A percentile compares a stretch with the other conserved stretches of the same genome.
Evolutionary conservation across 768 basidiomycete species (phyloP).

Genomic region (Lentinula guzmanii): DNA sequence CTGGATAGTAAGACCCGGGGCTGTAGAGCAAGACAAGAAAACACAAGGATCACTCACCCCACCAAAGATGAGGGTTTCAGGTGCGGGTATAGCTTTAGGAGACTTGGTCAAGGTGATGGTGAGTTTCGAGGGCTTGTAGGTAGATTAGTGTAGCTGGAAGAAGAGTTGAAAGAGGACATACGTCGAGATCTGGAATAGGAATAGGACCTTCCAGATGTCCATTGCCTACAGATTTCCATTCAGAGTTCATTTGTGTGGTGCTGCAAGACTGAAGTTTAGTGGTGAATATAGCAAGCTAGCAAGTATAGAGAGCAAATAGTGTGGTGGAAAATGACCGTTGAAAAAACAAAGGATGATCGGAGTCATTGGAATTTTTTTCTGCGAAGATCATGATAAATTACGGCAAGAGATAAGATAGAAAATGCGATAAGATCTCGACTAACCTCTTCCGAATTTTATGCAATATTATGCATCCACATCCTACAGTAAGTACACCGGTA

Average conservation of each 20-base stretch:
- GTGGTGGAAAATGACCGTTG: not conserved
- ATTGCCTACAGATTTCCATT: constrained; percentile 7
- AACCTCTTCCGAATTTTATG: too few relatives aligned
- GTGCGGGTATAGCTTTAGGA: not conserved
- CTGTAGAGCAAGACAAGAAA: not conserved
- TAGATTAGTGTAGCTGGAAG: not conserved
- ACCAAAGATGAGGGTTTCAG: constrained; percentile 2
- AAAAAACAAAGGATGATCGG: not conserved
- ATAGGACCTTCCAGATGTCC: not conserved
- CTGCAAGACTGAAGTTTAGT: too few relatives aligned
- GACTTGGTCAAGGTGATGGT: not conserved
- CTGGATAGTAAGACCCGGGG: too few relatives aligned
- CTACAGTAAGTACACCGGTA: too few relatives aligned
- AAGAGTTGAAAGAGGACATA: not conserved
- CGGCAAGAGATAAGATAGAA: too few relatives aligned
- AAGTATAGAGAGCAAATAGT: not conserved
- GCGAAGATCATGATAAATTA: not conserved
- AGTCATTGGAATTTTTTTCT: not conserved
- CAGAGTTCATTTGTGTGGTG: not conserved
- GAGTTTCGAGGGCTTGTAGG: not conserved
- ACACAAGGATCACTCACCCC: not conserved
- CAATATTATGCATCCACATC: too few relatives aligned
- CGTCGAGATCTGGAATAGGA: not conserved
- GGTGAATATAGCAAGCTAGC: not conserved
- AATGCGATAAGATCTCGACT: too few relatives aligned